Evolutionary conservation across 306 rosid species (phyloP), one percentile per base, ranked within the genome.

Genomic region (Vigna trinervia): DNA sequence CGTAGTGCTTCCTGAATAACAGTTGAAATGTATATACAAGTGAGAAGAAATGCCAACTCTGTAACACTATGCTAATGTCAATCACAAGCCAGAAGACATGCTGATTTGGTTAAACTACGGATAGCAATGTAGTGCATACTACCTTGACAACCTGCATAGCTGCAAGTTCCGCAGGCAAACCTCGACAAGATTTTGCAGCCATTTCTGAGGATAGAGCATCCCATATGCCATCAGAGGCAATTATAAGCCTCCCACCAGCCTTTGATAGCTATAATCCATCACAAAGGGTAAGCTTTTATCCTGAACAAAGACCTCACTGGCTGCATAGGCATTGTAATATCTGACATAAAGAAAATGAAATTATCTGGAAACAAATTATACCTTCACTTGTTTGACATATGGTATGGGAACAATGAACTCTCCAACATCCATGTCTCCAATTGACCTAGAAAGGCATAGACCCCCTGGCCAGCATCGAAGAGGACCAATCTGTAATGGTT

Each of bases 401-500:
- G 98, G 97, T 74, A 95, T 74, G 10, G 98, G 98, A 82, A 95
- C 98, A 30, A 95, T 95, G 67, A 85, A 95, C 79, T 95, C 98
- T 62, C 97, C 98, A 53, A 95, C 98, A 80, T 95, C 98, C 97
- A 90, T 89, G 88, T 95, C 98, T 65, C 98, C 97, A 47, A 95
- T 95, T 12, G 98, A 95, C 71, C 98, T 80, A 66, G 98, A 95
- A 82, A 95, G 98, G 86, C 98, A 95, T 65, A 95, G 85, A 73
- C 98, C 98, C 46, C 98, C 98, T 0, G 98, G 97, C 98, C 98
- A 95, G 82, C 98, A 95, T 2, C 97, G 97, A 62, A 95, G 98
- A 4, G 98, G 98, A 75, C 98, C 98, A 81, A 95, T 89, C 98
- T 95, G 89, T 48, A 88, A 80, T 53, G 75, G 32, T 76, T 68